These are phyloP conservation scores for Podospora anserina DNA, from an alignment of 495 filamentous ascomycete species.

Conservation along the genomic window DNA sequence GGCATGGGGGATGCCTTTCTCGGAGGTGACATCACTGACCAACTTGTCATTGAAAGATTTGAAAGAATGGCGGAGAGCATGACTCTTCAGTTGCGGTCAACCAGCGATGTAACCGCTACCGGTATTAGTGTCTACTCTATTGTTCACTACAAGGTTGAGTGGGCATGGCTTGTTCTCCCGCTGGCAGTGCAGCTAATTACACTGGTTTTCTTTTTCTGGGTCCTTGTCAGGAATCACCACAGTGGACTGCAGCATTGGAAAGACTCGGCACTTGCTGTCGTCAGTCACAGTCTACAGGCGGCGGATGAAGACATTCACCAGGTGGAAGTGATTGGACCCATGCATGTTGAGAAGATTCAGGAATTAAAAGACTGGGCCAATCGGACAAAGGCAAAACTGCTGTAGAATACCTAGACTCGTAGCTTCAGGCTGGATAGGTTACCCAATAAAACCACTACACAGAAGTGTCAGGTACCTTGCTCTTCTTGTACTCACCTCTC, in stretches of 20 bases:
- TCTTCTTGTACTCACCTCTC: constrained; percentile 48
- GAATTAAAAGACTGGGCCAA: background rate
- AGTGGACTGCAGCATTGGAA: constrained; percentile 17
- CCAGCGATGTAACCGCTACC: background rate
- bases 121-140: constrained; percentile 5
- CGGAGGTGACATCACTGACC: constrained; percentile 2
- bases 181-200: constrained; percentile 9
- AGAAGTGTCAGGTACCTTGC: no score
- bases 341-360: background rate
- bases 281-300: background rate
- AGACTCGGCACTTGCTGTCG: constrained; percentile 11
- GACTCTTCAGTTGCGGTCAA: constrained; percentile 15
- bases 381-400: background rate
- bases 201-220: background rate
- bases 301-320: background rate
- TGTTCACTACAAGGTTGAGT: constrained; percentile 13
- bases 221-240: constrained; percentile 12
- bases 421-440: no score
- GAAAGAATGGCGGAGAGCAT: constrained; percentile 16
- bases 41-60: background rate
- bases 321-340: background rate
- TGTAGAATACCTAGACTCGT: background rate
- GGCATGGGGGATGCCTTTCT: constrained; percentile 18
- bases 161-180: constrained; percentile 17
- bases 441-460: no score